phyloP scores from a whole-genome alignment of 768 basidiomycete genomes.

The Leccinellum luteum region DNA sequence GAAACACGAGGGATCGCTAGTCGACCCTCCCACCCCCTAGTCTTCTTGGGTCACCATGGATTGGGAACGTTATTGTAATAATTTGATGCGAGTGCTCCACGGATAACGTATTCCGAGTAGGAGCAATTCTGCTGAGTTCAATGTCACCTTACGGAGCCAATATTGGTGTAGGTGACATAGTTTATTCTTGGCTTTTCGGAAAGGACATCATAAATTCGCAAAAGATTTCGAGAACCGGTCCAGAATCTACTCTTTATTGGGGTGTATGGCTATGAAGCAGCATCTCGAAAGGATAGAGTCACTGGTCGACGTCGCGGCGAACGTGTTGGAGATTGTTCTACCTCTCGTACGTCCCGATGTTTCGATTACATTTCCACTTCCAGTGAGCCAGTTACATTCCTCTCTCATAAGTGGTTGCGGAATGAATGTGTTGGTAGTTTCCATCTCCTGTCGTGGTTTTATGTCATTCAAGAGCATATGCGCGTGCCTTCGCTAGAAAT shows the following conservation, averaged over 20 bases:
- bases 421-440: not conserved
- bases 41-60: not conserved
- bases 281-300: not conserved
- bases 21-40: not conserved
- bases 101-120: not conserved
- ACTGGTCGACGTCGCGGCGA: not conserved
- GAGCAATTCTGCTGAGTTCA: not conserved
- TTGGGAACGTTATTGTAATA: not conserved
- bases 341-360: not conserved
- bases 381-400: not conserved
- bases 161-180: slow-evolving; percentile 1
- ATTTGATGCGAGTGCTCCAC: not conserved
- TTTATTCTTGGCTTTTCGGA: slow-evolving; percentile 1
- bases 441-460: slow-evolving; percentile 4
- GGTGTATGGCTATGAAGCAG: not conserved
- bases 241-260: not conserved
- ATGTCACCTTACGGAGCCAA: not conserved
- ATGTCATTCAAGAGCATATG: slow-evolving; percentile 4
- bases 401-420: no score
- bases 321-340: not conserved
- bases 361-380: not conserved
- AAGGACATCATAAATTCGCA: slow-evolving; percentile 6
- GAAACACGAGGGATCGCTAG: not conserved
- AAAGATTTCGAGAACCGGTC: not conserved
- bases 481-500: not conserved